These are phyloP conservation scores for Yamadazyma sp. DNA, from an alignment of 1,139 yeast genomes.

Conservation along the genomic window DNA sequence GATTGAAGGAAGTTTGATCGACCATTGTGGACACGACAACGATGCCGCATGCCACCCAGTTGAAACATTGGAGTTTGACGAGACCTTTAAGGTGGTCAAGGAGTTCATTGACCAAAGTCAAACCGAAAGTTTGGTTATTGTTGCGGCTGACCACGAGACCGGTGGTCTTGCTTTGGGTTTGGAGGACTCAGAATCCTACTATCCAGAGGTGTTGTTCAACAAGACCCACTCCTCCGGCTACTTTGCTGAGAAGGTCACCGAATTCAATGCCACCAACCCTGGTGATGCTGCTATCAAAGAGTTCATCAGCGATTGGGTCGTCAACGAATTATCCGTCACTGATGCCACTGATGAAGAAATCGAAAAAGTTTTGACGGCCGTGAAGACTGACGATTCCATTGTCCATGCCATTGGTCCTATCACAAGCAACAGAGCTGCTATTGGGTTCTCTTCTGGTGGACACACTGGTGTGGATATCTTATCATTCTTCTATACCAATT, in stretches of 20 bases:
- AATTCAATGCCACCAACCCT: conserved; percentile 23
- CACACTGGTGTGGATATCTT: conserved; percentile 90
- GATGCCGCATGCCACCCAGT: conserved; percentile 56
- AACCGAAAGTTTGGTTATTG: conserved; percentile 69
- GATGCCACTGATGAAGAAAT: conserved; percentile 57
- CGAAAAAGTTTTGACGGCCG: conserved; percentile 21
- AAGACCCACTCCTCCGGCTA: conserved; percentile 75
- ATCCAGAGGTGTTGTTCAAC: conserved; percentile 67
- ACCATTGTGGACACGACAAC: conserved; percentile 88
- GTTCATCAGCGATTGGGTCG: conserved; percentile 50
- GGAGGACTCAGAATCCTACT: conserved; percentile 68
- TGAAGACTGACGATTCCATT: conserved; percentile 11
- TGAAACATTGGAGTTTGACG: conserved; percentile 59
- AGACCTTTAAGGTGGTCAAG: conserved; percentile 67
- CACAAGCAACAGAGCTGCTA: conserved; percentile 68
- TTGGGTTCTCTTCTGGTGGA: conserved; percentile 91
- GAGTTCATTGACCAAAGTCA: conserved; percentile 65
- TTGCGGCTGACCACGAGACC: conserved; percentile 90
- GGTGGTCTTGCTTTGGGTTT: conserved; percentile 79
- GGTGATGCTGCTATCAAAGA: conserved; percentile 30
- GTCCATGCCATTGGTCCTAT: conserved; percentile 29
- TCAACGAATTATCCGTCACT: conserved; percentile 57
- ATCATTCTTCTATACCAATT: conserved; percentile 71
- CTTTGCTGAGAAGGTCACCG: conserved; percentile 36
- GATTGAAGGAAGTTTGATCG: conserved; percentile 87